Base-by-base conservation (phyloP, 2,329 filamentous ascomycete genomes). In the Diaporthe citriasiana region DNA sequence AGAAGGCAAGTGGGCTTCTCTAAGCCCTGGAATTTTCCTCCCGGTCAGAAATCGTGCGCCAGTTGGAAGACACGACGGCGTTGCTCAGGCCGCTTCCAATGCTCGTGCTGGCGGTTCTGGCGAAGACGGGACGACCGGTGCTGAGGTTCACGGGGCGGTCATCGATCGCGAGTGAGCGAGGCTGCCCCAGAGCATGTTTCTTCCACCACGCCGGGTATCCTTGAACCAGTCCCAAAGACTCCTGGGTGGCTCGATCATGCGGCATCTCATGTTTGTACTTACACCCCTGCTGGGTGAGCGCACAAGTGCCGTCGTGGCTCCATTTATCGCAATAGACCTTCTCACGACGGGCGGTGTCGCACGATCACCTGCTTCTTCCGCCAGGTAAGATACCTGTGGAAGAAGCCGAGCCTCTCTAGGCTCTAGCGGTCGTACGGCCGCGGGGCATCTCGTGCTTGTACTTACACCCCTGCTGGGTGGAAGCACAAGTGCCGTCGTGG, bases 311-410 rank as follows among this genome's bases (percentile, higher is more conserved):
- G 74, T 93, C 92, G 78, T 94, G 92, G 72, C 98, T 92, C 95
- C 95, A 98, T 82, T 96, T 94, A 74, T 95, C 94, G 83, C 95
- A 98, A 82, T 93, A 97, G 35, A 93, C 85, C 81, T 97, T 97
- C 73, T 82, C 80, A 38, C 80, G 81, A 78, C 89, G 90, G 8
- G 84, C 83, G 8, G n/a, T 9, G 75, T 68, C n/a, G n/a, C n/a
- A n/a, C n/a, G n/a, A n/a, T n/a, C n/a, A n/a, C n/a, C 38, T 35
- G 33, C 50, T 12, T 47, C 45, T 13, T 7, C 10, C 2, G 30
- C 13, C 33, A 35, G 33, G n/a, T n/a, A n/a, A n/a, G 51, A 15
- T 55, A 55, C 9, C 27, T 25, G 27, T 33, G 33, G 56, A 59
- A 40, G 3, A 38, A 10, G 19, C 56, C 9, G 12, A 97, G 9